These are phyloP conservation scores for Teunomyces gatunensis DNA, from an alignment of 805 yeast genomes.

Conservation along the genomic window DNA sequence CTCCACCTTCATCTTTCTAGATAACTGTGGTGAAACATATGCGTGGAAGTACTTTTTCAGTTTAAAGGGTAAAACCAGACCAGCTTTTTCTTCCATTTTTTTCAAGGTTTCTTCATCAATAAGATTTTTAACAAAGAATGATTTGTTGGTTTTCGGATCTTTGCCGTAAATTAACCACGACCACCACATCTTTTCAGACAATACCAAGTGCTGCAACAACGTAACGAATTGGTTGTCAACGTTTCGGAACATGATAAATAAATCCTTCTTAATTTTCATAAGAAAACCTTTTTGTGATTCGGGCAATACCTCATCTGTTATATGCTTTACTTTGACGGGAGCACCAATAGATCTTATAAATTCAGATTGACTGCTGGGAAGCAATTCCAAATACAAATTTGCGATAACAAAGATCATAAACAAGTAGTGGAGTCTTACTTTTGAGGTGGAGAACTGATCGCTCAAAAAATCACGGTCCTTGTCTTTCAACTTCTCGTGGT, in stretches of 20 bases:
- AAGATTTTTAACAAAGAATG: constrained; percentile 23
- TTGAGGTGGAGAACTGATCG: constrained; percentile 24
- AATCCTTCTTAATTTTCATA: constrained; percentile 25
- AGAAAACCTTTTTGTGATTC: constrained; percentile 21
- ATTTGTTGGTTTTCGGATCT: constrained; percentile 27
- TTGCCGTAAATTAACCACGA: constrained; percentile 40
- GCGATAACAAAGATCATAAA: constrained; percentile 31
- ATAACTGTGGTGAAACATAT: constrained; percentile 42
- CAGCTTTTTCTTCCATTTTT: constrained; percentile 15
- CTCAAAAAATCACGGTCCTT: constrained; percentile 25
- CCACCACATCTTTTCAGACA: constrained; percentile 38
- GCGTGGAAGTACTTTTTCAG: constrained; percentile 38
- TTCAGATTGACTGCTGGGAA: constrained; percentile 17
- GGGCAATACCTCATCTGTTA: constrained; percentile 31
- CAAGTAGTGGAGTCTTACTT: constrained; percentile 24
- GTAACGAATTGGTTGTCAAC: constrained; percentile 27
- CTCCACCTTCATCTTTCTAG: constrained; percentile 36
- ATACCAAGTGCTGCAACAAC: constrained; percentile 24
- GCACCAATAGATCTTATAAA: constrained; percentile 22
- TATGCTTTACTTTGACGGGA: constrained; percentile 32
- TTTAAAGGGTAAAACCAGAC: constrained; percentile 24
- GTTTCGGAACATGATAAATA: constrained; percentile 17
- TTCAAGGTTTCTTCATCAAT: constrained; percentile 21
- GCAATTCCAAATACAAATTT: constrained; percentile 29
- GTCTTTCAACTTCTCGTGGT: constrained; percentile 14